Evolutionary conservation across 306 rosid species (phyloP).

Genomic region (Fragaria nilgerrensis): DNA sequence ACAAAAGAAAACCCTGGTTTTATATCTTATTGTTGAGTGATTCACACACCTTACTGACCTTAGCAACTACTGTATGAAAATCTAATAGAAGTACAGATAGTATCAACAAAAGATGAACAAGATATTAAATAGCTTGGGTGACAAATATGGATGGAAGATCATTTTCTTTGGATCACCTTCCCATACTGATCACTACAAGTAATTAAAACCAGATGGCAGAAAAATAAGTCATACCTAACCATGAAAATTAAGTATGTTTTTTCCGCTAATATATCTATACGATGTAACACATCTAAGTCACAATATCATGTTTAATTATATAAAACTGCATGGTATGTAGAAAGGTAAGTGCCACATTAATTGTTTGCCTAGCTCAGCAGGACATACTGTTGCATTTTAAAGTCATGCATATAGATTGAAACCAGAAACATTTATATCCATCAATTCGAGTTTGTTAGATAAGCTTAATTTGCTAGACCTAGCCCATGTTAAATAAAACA

Average conservation of each 20-base stretch:
- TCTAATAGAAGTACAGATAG: not conserved
- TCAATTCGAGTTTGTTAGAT: not conserved
- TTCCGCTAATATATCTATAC: not conserved
- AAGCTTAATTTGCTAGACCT: not conserved
- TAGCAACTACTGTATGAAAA: not conserved
- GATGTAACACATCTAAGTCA: not conserved
- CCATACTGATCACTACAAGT: not conserved
- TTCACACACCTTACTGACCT: not conserved
- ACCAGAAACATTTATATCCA: not conserved
- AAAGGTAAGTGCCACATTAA: not conserved
- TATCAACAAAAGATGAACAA: not conserved
- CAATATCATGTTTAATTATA: not conserved
- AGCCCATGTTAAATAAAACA: not conserved
- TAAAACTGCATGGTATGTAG: not conserved
- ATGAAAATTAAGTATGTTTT: not conserved
- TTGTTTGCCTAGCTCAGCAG: not conserved
- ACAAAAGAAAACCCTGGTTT: not conserved
- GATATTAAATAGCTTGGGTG: not conserved
- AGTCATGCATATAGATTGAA: not conserved
- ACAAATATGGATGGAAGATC: not conserved
- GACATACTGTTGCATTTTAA: not conserved
- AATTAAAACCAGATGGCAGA: not conserved
- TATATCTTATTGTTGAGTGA: not conserved
- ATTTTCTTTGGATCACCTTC: not conserved
- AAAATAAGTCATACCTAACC: not conserved